phyloP scores from a whole-genome alignment of 371 early-diverging fungal species.

The Actinomortierella ambigua region DNA sequence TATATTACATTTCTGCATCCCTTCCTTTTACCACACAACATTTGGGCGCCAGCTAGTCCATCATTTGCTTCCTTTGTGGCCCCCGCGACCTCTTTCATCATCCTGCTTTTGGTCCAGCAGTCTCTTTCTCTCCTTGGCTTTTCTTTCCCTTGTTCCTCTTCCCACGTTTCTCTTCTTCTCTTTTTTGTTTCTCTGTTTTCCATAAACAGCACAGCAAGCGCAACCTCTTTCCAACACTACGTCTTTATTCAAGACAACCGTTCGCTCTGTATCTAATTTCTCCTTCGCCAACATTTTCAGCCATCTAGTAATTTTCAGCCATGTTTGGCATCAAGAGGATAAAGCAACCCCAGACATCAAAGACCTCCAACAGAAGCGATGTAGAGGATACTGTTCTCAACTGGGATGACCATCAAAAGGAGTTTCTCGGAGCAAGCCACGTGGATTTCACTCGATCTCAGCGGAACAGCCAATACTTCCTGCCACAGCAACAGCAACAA shows the following conservation, averaged over 20 bases:
- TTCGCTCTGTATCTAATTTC: not conserved
- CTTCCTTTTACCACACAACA: too few species aligned
- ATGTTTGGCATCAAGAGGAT: slow-evolving; percentile 15
- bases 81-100: not conserved
- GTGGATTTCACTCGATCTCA: too few species aligned
- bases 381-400: slow-evolving; percentile 23
- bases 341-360: slow-evolving; percentile 11
- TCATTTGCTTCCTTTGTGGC: not conserved
- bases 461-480: slow-evolving; percentile 3
- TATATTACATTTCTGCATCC: too few species aligned
- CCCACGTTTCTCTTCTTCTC: not conserved
- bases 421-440: slow-evolving; percentile 8
- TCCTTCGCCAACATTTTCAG: not conserved
- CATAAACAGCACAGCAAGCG: not conserved
- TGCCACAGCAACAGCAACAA: slow-evolving; percentile 1
- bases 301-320: slow-evolving; percentile 1
- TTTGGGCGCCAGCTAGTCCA: not conserved
- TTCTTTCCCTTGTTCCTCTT: not conserved
- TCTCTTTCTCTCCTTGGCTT: not conserved
- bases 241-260: not conserved
- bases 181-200: not conserved
- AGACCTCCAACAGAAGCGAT: not conserved
- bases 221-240: not conserved
- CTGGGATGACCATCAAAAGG: slow-evolving; percentile 43
- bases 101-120: not conserved